These are phyloP conservation scores for Asterionellopsis glacialis DNA, from an alignment of 108 stramenopile genomes.

Conservation along the genomic window DNA sequence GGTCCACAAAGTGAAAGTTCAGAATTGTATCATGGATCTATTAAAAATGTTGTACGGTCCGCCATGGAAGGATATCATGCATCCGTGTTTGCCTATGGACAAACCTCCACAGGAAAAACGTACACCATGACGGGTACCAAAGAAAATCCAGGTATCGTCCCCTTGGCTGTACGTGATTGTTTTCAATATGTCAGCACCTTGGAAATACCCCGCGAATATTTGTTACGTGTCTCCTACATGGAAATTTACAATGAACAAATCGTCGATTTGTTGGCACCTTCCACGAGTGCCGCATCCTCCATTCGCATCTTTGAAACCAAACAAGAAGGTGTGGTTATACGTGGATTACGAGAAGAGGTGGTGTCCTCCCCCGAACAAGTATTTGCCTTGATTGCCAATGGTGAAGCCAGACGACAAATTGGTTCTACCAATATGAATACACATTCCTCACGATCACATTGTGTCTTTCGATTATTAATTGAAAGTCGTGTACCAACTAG, in stretches of 20 bases:
- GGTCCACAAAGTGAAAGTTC: conserved; percentile 31
- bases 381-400: conserved; percentile 62
- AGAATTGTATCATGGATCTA: conserved; percentile 44
- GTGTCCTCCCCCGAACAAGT: conserved; percentile 85
- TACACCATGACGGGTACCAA: conserved; percentile 74
- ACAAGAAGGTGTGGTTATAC: conserved; percentile 79
- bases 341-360: conserved; percentile 84
- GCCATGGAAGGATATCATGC: conserved; percentile 91
- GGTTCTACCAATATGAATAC: conserved; percentile 92
- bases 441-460: conserved; percentile 84
- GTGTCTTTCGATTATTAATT: conserved; percentile 82
- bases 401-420: conserved; percentile 76
- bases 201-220: conserved; percentile 52
- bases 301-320: conserved; percentile 67
- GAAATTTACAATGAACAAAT: conserved; percentile 95
- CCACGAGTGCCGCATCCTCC: conserved; percentile 25
- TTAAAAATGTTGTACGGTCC: conserved; percentile 40
- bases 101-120: conserved; percentile 79
- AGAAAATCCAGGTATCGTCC: conserved; percentile 54
- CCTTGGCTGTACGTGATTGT: conserved; percentile 56
- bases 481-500: conserved; percentile 47
- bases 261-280: conserved; percentile 75
- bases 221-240: conserved; percentile 83
- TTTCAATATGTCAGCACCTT: conserved; percentile 45
- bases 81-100: conserved; percentile 92